These are phyloP conservation scores for Magnaporthales sp. DNA, from an alignment of 2,329 filamentous ascomycete genomes.

Conservation along the genomic window DNA sequence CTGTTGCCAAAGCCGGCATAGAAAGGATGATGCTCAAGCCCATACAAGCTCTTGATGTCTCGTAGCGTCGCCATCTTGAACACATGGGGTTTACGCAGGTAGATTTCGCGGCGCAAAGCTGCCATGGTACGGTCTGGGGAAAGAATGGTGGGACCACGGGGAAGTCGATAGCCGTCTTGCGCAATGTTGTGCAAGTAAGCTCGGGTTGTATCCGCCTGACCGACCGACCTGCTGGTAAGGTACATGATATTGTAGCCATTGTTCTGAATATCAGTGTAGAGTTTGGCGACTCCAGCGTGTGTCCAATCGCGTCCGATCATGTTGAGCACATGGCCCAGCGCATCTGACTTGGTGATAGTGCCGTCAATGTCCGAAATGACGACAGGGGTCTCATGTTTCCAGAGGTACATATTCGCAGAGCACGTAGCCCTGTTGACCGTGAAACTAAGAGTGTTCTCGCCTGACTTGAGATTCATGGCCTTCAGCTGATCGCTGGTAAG, in stretches of 20 bases:
- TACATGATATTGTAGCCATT: slow-evolving; percentile 99
- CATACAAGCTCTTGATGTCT: slow-evolving; percentile 86
- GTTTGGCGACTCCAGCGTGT: slow-evolving; percentile 88
- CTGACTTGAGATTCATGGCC: slow-evolving; percentile 68
- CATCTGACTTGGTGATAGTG: slow-evolving; percentile 97
- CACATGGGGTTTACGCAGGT: slow-evolving; percentile 91
- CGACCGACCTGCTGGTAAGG: slow-evolving; percentile 86
- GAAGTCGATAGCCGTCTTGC: slow-evolving; percentile 79
- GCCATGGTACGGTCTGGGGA: slow-evolving; percentile 94
- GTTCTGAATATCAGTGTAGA: slow-evolving; percentile 89
- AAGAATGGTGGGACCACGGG: slow-evolving; percentile 87
- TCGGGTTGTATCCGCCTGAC: slow-evolving; percentile 83
- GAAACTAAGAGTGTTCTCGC: slow-evolving; percentile 92
- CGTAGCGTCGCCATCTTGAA: slow-evolving; percentile 99
- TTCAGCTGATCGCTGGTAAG: slow-evolving; percentile 94
- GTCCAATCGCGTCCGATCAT: slow-evolving; percentile 98
- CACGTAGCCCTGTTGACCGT: slow-evolving; percentile 94
- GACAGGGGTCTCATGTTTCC: slow-evolving; percentile 84
- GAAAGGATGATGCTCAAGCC: slow-evolving; percentile 69
- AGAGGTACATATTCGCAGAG: slow-evolving; percentile 85
- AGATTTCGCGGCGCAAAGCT: slow-evolving; percentile 83
- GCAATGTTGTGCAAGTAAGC: slow-evolving; percentile 82
- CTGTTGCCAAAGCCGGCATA: slow-evolving; percentile 97
- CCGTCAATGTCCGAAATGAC: slow-evolving; percentile 98
- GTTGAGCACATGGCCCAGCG: slow-evolving; percentile 86